A percentile compares a stretch with the other conserved stretches of the same genome.
These are phyloP conservation scores for Blastomyces parvus DNA, from an alignment of 2,329 filamentous ascomycete species.

Conservation along the genomic window DNA sequence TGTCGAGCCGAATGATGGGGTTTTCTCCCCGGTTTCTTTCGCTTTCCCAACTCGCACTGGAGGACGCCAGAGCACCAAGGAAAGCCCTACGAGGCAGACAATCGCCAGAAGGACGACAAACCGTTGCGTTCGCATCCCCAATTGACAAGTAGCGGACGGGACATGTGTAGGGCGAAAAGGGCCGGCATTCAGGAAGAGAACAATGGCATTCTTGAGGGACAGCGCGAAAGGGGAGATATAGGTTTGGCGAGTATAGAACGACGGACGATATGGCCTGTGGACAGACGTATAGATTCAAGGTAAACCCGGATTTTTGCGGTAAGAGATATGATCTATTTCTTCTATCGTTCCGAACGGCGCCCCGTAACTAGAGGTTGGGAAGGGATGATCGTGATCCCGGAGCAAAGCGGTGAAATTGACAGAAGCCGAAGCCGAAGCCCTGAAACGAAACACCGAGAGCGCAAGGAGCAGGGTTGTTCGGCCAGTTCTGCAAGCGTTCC, in stretches of 20 bases:
- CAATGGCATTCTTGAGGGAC: background rate
- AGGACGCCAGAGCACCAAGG: conserved; percentile 25
- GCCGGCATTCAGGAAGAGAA: background rate
- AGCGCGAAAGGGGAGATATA: background rate
- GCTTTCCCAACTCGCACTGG: background rate
- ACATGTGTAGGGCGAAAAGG: background rate
- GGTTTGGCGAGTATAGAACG: background rate
- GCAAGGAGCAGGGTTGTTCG: background rate
- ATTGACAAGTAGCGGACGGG: background rate
- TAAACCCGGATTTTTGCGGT: background rate
- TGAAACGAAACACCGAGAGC: no score
- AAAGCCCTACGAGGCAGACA: conserved; percentile 26
- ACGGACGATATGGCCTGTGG: background rate
- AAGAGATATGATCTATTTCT: background rate
- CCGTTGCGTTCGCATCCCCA: conserved; percentile 29
- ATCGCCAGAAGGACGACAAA: conserved; percentile 26
- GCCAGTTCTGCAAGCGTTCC: background rate
- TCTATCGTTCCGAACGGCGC: background rate
- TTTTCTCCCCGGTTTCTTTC: background rate
- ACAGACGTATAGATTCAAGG: background rate
- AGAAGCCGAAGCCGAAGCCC: no score
- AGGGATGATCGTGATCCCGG: no score
- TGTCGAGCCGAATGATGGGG: conserved; percentile 12
- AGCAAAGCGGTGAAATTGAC: background rate
- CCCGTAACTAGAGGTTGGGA: no score